Evolutionary conservation across 768 basidiomycete species (phyloP).

Genomic region (Pleurotus salmoneostramineus): DNA sequence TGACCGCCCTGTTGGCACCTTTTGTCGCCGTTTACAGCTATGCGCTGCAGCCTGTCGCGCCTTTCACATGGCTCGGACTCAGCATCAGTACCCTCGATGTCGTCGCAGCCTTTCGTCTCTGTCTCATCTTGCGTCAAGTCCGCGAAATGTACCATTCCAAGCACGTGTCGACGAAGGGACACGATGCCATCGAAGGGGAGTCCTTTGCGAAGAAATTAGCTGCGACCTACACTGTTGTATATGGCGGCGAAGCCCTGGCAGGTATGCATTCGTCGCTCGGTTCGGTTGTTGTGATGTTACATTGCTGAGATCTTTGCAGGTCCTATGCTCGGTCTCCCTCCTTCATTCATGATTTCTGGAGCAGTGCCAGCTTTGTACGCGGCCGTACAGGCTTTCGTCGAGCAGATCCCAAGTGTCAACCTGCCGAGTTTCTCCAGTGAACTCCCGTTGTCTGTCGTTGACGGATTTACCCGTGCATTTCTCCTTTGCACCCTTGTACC

Average conservation of each 20-base stretch:
- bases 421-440: conserved; percentile 52
- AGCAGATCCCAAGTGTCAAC: conserved; percentile 55
- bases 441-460: conserved; percentile 68
- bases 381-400: conserved; percentile 55
- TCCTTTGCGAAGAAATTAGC: conserved; percentile 57
- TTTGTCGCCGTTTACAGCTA: conserved; percentile 51
- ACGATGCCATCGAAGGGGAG: conserved; percentile 36
- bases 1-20: conserved; percentile 24
- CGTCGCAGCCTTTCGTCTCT: conserved; percentile 64
- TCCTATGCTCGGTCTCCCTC: conserved; percentile 58
- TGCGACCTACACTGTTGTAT: conserved; percentile 65
- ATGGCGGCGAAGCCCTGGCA: conserved; percentile 71
- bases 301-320: conserved; percentile 28
- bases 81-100: conserved; percentile 62
- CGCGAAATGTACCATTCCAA: conserved; percentile 43
- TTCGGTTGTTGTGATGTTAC: background rate
- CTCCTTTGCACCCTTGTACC: conserved; percentile 79
- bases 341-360: conserved; percentile 81
- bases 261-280: conserved; percentile 34
- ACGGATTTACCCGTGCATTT: conserved; percentile 76
- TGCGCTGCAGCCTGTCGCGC: conserved; percentile 54
- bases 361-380: conserved; percentile 61
- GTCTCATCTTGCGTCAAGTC: conserved; percentile 64
- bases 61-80: conserved; percentile 65
- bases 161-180: conserved; percentile 37